These are phyloP conservation scores for Lipomyces orientalis DNA, from an alignment of 805 yeast genomes.

Conservation along the genomic window DNA sequence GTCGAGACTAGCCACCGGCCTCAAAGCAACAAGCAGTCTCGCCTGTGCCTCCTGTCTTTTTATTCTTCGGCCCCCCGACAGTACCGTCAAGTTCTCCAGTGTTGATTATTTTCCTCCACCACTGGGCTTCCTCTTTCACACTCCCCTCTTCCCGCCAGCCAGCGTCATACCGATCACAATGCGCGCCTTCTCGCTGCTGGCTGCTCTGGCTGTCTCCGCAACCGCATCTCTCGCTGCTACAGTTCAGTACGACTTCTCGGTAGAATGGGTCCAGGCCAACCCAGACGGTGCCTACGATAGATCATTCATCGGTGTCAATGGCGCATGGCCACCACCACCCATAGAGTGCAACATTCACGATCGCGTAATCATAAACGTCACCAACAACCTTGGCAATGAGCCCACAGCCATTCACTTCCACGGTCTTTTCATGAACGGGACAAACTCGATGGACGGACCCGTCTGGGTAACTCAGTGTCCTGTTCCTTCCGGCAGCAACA, in stretches of 20 bases:
- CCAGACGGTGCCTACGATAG: constrained; percentile 64
- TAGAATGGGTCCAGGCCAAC: constrained; percentile 51
- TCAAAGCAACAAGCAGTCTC: no score
- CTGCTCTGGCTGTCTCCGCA: constrained; percentile 24
- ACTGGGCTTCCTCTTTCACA: background rate
- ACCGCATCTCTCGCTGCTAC: constrained; percentile 39
- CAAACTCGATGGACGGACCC: constrained; percentile 89
- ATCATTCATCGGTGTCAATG: constrained; percentile 64
- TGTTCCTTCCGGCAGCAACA: constrained; percentile 74
- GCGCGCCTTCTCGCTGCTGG: constrained; percentile 9
- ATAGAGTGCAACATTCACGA: constrained; percentile 79
- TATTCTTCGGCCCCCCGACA: background rate
- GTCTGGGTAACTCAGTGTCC: constrained; percentile 90
- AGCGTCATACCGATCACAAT: constrained; percentile 3
- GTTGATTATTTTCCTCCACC: background rate
- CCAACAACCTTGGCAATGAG: constrained; percentile 67
- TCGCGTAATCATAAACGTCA: constrained; percentile 70
- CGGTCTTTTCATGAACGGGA: constrained; percentile 83
- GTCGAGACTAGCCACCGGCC: no score
- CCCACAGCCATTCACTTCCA: constrained; percentile 90
- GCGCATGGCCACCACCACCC: constrained; percentile 83
- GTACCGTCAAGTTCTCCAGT: background rate
- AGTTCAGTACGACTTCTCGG: constrained; percentile 48
- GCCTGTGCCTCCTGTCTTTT: no score
- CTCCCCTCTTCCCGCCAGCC: background rate